Conservation (phyloP, 1,284 basidiomycete species). For the Sporisorium sorghi region DNA sequence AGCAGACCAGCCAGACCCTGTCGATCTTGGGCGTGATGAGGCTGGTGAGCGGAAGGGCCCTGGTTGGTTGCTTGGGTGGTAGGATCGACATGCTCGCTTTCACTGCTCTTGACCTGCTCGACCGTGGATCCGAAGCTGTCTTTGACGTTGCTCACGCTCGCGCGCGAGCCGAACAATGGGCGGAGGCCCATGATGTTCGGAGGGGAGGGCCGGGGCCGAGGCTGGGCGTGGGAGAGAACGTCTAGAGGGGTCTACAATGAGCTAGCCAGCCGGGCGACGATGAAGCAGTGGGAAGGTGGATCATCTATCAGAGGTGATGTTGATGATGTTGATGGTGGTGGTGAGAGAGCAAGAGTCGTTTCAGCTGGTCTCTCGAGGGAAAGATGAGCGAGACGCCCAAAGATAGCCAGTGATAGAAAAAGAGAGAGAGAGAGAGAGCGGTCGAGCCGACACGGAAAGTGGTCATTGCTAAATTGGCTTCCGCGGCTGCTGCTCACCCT, state of each 20-base stretch:
- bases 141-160: slow-evolving; percentile 36
- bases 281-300: not conserved
- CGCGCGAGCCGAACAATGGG: slow-evolving; percentile 39
- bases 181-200: slow-evolving; percentile 25
- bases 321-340: not conserved
- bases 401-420: no score
- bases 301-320: not conserved
- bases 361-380: no score
- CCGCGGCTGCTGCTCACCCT: no score
- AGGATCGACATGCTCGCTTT: slow-evolving; percentile 19
- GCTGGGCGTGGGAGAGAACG: not conserved
- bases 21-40: not conserved
- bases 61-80: not conserved
- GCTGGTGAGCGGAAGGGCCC: not conserved
- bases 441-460: no score
- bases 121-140: slow-evolving; percentile 41
- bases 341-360: no score
- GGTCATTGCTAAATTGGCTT: no score
- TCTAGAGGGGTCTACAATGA: not conserved
- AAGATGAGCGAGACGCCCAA: not conserved
- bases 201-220: not conserved
- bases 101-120: slow-evolving; percentile 37
- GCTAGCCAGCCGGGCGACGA: not conserved
- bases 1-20: slow-evolving; percentile 27
- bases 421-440: no score